Evolutionary conservation across 352 stramenopile genomes (phyloP), one percentile per base, ranked within the genome.

Genomic region (Globisporangium okanoganense): DNA sequence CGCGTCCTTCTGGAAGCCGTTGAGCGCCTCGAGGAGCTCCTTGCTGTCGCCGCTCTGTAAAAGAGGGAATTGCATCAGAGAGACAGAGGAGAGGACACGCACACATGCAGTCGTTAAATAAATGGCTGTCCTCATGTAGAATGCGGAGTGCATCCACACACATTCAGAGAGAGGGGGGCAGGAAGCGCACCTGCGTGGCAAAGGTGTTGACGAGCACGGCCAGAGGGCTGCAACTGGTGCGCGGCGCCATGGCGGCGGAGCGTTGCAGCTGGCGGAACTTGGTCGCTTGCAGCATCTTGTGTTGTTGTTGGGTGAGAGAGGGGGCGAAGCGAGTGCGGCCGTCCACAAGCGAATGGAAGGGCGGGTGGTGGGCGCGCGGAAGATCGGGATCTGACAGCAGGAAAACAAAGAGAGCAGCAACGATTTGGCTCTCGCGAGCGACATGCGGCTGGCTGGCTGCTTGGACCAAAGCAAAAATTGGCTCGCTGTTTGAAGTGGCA

Each of bases 1-100:
- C 1, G 80, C 72, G 13, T 77, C 69, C 69, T 87, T 84, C 67
- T 92, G 82, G 75, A 88, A 86, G 57, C 76, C 73, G 64, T 88
- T 77, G 41, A 92, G 71, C 22, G 75, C 72, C 38, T 73, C 59
- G 44, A 89, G 66, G 59, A 90, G 62, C 62, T 87, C 64, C 47
- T 81, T 45, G 33, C 65, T 64, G 40, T 75, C 66, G n/a, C 50
- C 56, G 61, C 68, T 76, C 57, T 62, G 24, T 9, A n/a, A n/a
- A n/a, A n/a, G n/a, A n/a, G n/a, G n/a, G n/a, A n/a, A 33, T 33
- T 22, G 14, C 8, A 25, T 44, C 16, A 40, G 44, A 33, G 27
- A 45, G 55, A n/a, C 8, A 43, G 2, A 33, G 13, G 13, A 20
- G 13, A 48, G n/a, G n/a, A n/a, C n/a, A n/a, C n/a, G n/a, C 25